phyloP scores from a whole-genome alignment of 805 yeast genomes.

The Scheffersomyces amazonensis region DNA sequence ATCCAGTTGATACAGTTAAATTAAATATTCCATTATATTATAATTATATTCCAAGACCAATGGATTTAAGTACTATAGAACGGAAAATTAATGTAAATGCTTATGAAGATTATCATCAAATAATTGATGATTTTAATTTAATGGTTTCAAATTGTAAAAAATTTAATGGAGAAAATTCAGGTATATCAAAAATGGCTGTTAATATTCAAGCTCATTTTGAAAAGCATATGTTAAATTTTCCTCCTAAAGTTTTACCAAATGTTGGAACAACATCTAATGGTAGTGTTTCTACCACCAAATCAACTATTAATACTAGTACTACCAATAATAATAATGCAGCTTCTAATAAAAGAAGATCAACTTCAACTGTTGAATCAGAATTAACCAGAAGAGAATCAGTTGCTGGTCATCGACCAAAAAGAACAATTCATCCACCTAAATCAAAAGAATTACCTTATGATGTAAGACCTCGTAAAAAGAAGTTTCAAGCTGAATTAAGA shows the following conservation, averaged over 20 bases:
- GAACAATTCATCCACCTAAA: slow-evolving; percentile 95
- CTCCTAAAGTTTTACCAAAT: slow-evolving; percentile 47
- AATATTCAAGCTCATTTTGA: slow-evolving; percentile 89
- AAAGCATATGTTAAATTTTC: slow-evolving; percentile 89
- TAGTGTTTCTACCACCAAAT: slow-evolving; percentile 5
- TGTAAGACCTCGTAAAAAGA: slow-evolving; percentile 86
- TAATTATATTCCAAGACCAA: slow-evolving; percentile 79
- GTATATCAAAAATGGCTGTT: slow-evolving; percentile 87
- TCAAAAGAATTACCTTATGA: slow-evolving; percentile 93
- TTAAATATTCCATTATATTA: slow-evolving; percentile 89
- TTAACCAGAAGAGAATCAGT: slow-evolving; percentile 61
- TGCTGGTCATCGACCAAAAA: slow-evolving; percentile 84
- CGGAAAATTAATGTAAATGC: slow-evolving; percentile 67
- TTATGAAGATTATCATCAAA: slow-evolving; percentile 66
- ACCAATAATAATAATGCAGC: slow-evolving; percentile 4
- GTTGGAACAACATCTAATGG: slow-evolving; percentile 13
- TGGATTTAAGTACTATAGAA: slow-evolving; percentile 93
- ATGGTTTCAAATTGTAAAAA: slow-evolving; percentile 80
- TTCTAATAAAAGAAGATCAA: slow-evolving; percentile 6
- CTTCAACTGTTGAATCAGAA: slow-evolving; percentile 46
- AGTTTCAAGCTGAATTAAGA: slow-evolving; percentile 82
- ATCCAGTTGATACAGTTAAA: slow-evolving; percentile 87
- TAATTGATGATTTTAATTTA: slow-evolving; percentile 74
- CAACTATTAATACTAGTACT: background rate
- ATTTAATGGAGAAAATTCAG: slow-evolving; percentile 82